Evolutionary conservation across 495 filamentous ascomycete species (phyloP), one percentile per base, ranked within the genome.

Genomic region (Astrocystis sublimbata): DNA sequence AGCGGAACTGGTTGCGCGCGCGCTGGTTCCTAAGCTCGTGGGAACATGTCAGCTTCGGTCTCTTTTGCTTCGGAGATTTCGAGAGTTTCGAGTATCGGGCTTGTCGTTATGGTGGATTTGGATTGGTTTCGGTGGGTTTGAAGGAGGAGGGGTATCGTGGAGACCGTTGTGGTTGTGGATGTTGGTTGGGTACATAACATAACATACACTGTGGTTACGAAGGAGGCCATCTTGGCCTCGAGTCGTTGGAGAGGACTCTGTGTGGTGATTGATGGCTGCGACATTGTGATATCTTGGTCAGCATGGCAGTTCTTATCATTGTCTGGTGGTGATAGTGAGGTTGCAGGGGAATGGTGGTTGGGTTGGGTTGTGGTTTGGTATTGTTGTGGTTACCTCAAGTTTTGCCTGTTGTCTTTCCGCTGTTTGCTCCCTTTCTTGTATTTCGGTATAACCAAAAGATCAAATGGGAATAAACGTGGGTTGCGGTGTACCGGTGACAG

Each of bases 1-100:
- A 92, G 72, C 92, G 92, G 84, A 98, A 98, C 66, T 93, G 89
- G 58, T 89, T 90, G 74, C 87, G 85, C 53, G 92, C 93, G 63
- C 92, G 88, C 68, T 93, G 90, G 80, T 97, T 96, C 61, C 92
- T 97, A 61, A n/a, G n/a, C 55, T 52, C 64, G 53, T 65, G 58
- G 62, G 17, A 46, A 15, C 8, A 13, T 36, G n/a, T n/a, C n/a
- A n/a, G n/a, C n/a, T n/a, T n/a, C 33, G 19, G 42, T 46, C 19
- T 46, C 19, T 23, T n/a, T n/a, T n/a, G 19, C 42, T n/a, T n/a
- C n/a, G n/a, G n/a, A n/a, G n/a, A n/a, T n/a, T n/a, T n/a, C n/a
- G n/a, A n/a, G n/a, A n/a, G n/a, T n/a, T n/a, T n/a, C n/a, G n/a
- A n/a, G n/a, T n/a, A n/a, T n/a, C n/a, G n/a, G n/a, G n/a, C n/a